Evolutionary conservation across 163 green algal species (phyloP).

Genomic region (Scenedesmus sp.): DNA sequence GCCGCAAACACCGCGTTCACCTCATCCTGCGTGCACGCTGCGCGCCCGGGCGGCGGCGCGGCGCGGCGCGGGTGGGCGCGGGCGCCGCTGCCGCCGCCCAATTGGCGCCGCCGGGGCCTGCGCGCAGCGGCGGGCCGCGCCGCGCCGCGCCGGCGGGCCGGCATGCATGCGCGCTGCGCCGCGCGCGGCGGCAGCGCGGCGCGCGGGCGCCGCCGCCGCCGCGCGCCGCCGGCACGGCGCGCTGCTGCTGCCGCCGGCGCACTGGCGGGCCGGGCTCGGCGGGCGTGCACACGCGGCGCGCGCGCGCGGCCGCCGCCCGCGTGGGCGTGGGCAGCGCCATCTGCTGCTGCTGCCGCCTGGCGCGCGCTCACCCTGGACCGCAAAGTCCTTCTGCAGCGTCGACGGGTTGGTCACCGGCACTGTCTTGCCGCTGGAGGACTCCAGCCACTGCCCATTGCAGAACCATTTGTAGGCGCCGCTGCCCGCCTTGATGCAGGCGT

Average conservation of each 20-base stretch:
- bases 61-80: neutral
- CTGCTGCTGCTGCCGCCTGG: neutral
- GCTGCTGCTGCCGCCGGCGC: constrained; percentile 67
- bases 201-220: neutral
- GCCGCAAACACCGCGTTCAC: constrained; percentile 86
- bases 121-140: too few species aligned
- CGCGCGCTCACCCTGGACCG: constrained; percentile 72
- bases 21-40: constrained; percentile 91
- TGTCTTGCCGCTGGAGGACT: constrained; percentile 69
- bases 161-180: neutral
- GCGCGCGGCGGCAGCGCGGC: too few species aligned
- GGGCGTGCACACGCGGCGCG: neutral
- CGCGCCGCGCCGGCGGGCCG: too few species aligned
- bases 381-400: constrained; percentile 68
- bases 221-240: neutral
- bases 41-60: neutral
- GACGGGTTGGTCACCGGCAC: constrained; percentile 81
- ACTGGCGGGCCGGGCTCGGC: neutral
- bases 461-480: constrained; percentile 84
- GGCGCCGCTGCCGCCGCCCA: neutral
- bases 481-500: too few species aligned
- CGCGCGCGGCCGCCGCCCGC: too few species aligned
- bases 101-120: neutral
- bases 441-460: constrained; percentile 80
- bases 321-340: neutral